Evolutionary conservation across 2,329 filamentous ascomycete genomes (phyloP).

Genomic region (Sporothrix brasiliensis): DNA sequence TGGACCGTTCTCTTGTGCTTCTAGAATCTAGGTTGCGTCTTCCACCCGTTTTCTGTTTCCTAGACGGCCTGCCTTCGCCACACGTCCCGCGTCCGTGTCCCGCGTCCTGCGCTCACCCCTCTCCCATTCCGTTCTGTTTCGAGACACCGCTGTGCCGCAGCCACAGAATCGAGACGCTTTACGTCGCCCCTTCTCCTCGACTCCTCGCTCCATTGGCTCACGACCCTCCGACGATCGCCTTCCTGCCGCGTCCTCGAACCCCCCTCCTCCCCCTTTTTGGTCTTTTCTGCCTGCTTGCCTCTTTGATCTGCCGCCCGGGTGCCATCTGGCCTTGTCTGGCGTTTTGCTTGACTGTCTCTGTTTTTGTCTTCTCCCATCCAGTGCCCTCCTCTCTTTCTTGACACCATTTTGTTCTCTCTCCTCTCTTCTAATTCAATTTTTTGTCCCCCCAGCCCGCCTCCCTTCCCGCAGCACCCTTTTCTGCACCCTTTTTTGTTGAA

Average conservation of each 20-base stretch:
- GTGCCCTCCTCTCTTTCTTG: conserved; percentile 2
- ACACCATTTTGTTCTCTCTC: conserved; percentile 19
- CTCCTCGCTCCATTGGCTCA: conserved; percentile 7
- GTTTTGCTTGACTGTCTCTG: background rate
- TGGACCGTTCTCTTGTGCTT: background rate
- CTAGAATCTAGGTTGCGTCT: conserved; percentile 16
- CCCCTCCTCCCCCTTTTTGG: background rate
- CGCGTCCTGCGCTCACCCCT: background rate
- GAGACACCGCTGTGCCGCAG: conserved; percentile 27
- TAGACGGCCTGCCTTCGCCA: too few species aligned
- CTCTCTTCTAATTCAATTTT: conserved; percentile 17
- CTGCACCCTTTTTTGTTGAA: conserved; percentile 13
- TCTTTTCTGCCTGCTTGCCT: background rate
- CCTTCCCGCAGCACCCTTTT: conserved; percentile 7
- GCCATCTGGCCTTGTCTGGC: conserved; percentile 11
- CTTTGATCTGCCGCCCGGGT: conserved; percentile 6
- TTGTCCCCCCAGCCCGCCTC: background rate
- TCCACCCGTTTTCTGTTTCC: too few species aligned
- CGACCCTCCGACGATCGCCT: conserved; percentile 2
- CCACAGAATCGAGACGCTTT: conserved; percentile 14
- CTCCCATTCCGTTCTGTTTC: background rate
- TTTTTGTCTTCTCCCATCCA: conserved; percentile 17
- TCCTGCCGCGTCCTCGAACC: conserved; percentile 4
- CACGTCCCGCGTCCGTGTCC: too few species aligned
- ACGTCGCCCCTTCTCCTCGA: background rate